Base-by-base conservation (phyloP, 2,329 filamentous ascomycete genomes). In the Aspergillus neotritici region DNA sequence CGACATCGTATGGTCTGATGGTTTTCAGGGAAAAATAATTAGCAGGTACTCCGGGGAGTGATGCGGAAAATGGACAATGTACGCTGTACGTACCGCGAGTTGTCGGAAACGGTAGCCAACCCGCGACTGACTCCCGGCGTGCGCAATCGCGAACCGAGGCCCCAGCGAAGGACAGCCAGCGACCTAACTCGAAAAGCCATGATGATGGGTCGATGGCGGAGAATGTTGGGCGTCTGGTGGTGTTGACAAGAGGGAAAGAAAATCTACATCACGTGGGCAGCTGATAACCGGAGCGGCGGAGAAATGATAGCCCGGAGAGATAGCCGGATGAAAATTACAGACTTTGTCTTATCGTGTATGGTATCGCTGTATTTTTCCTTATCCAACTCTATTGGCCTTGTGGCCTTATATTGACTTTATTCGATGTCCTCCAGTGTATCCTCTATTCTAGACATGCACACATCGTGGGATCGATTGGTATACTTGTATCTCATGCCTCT, bases 1-100 rank as follows among this genome's bases (percentile, higher is more conserved):
- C 77, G 38, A 98, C 93, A 77, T 98, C 91, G 62, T 86, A 94
- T 1, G 80, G 76, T 46, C 84, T 87, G 25, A 3, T 14, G 11
- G 31, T 14, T n/a, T 10, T 5, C 3, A 39, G 40, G 11, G 8
- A 14, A 14, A 10, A 7, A 29, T 13, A 25, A 28, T 52, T 30
- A 54, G 48, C 13, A 37, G n/a, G n/a, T 29, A 31, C 15, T 31
- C 8, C 31, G 5, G 17, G 5, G 29, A 34, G 9, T 12, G 33
- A 39, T 11, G 9, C 4, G 11, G 30, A 31, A 29, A 15, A 31
- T 4, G 12, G 16, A 31, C 40, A 37, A 35, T 21, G 30, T 33
- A 15, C 16, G 34, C 29, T 37, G 34, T 40, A 47, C 60, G 29
- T 61, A 71, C 68, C 61, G 61, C 16, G 61, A 44, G 44, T 54